These are phyloP conservation scores for Colletotrichum sp. DNA, from an alignment of 2,329 filamentous ascomycete species.

Conservation along the genomic window DNA sequence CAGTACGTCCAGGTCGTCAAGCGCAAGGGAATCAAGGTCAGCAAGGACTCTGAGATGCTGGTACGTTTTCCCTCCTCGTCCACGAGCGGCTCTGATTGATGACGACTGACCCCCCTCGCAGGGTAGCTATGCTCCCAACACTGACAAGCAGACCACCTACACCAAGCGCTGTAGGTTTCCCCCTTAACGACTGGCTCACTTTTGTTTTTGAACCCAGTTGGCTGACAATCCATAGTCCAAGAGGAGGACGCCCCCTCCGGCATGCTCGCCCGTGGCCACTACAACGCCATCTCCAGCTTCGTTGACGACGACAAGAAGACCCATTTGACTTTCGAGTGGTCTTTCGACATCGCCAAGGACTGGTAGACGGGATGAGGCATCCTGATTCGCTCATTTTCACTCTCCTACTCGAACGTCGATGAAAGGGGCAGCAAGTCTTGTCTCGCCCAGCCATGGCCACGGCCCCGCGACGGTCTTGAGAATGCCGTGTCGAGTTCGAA, in stretches of 20 bases:
- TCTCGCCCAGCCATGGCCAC: neutral
- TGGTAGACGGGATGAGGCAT: slow-evolving; percentile 62
- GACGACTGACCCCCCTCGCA: slow-evolving; percentile 41
- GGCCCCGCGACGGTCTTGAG: neutral
- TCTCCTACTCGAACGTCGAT: neutral
- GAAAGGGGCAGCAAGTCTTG: neutral
- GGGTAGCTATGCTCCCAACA: slow-evolving; percentile 94
- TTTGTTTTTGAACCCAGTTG: neutral
- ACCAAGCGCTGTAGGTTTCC: slow-evolving; percentile 83
- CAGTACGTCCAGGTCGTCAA: slow-evolving; percentile 97
- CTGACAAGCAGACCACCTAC: slow-evolving; percentile 83
- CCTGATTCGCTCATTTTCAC: neutral
- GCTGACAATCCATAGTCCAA: slow-evolving; percentile 65
- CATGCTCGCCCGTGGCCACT: slow-evolving; percentile 88
- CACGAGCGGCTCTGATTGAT: neutral
- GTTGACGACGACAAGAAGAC: slow-evolving; percentile 93
- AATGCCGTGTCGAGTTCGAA: neutral
- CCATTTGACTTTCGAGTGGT: slow-evolving; percentile 94
- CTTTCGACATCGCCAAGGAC: slow-evolving; percentile 95
- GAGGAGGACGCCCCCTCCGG: slow-evolving; percentile 91
- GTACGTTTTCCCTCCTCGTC: slow-evolving; percentile 55
- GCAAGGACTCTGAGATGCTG: slow-evolving; percentile 98
- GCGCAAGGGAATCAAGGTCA: slow-evolving; percentile 83
- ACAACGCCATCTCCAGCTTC: slow-evolving; percentile 88
- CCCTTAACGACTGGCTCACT: neutral